Percentiles rank a stretch among this genome's conserved stretches.
These are phyloP conservation scores for apple (Malus domestica) DNA, from an alignment of 306 rosid genomes.

Conservation along the genomic window DNA sequence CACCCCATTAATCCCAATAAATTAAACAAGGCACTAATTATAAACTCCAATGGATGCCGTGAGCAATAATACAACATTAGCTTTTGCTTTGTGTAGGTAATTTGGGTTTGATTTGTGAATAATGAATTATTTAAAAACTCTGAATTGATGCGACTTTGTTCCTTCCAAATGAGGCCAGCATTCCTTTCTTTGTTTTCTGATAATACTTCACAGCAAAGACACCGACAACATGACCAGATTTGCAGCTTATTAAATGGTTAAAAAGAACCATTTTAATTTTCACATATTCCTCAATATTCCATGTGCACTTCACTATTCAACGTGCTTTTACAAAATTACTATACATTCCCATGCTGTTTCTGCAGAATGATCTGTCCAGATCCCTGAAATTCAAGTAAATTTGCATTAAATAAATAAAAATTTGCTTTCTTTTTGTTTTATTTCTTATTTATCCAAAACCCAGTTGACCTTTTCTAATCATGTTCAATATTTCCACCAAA, in stretches of 20 bases:
- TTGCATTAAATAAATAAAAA: background rate
- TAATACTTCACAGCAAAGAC: constrained; percentile 36
- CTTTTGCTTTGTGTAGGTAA: constrained; percentile 10
- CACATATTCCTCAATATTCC: constrained; percentile 35
- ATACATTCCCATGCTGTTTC: constrained; percentile 18
- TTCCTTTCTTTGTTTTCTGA: constrained; percentile 26
- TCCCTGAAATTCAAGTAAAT: constrained; percentile 17
- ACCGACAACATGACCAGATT: constrained; percentile 53
- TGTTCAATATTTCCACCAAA: constrained; percentile 1
- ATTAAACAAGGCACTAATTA: background rate
- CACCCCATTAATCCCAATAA: constrained; percentile 1
- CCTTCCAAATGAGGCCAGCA: constrained; percentile 56
- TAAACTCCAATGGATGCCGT: constrained; percentile 17
- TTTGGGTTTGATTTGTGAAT: constrained; percentile 23
- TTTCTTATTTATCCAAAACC: background rate
- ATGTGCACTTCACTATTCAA: constrained; percentile 62
- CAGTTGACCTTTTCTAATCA: constrained; percentile 1
- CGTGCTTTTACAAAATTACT: constrained; percentile 33
- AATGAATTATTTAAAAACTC: constrained; percentile 27
- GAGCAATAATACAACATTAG: background rate
- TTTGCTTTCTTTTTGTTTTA: background rate
- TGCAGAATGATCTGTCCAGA: constrained; percentile 11
- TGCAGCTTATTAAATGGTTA: constrained; percentile 19
- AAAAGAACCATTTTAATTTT: background rate
- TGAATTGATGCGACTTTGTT: constrained; percentile 28